A percentile compares a stretch with the other conserved stretches of the same genome.
Evolutionary conservation across 176 grass and related monocot species (phyloP).

Genomic region (Ensete ventricosum): DNA sequence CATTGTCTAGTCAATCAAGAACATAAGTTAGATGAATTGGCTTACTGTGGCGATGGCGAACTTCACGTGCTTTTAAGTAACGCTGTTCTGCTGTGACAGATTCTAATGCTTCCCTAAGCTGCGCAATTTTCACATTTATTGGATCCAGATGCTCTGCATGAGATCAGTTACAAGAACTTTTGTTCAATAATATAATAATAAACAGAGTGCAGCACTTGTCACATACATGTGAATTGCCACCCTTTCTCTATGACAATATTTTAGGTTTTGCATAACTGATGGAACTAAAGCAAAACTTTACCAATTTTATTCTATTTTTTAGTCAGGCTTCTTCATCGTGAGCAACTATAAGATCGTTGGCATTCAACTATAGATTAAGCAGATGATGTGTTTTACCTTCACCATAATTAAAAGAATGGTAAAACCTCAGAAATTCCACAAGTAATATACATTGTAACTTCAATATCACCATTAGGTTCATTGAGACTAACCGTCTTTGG

Average conservation of each 20-base stretch:
- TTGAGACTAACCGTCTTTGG: conserved; percentile 68
- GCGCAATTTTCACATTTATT: conserved; percentile 92
- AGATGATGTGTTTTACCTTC: too few species aligned
- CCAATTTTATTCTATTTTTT: too few species aligned
- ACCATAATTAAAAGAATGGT: too few species aligned
- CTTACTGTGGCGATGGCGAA: conserved; percentile 93
- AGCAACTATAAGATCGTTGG: too few species aligned
- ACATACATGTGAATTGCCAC: too few species aligned
- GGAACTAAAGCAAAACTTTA: too few species aligned
- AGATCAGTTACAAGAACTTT: background rate
- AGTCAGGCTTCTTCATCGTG: too few species aligned
- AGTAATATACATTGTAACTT: too few species aligned
- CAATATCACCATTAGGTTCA: background rate
- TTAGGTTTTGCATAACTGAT: too few species aligned
- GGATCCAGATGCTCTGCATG: conserved; percentile 88
- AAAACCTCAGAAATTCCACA: too few species aligned
- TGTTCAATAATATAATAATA: background rate
- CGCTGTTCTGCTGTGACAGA: conserved; percentile 83
- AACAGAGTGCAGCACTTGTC: background rate
- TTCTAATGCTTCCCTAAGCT: conserved; percentile 93
- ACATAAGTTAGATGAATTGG: background rate
- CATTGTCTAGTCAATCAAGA: background rate
- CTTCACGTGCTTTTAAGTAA: conserved; percentile 88
- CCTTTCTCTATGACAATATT: too few species aligned
- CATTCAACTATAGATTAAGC: too few species aligned